Conservation (phyloP, 768 basidiomycete genomes). For the Boletus rufocinnamomeus region DNA sequence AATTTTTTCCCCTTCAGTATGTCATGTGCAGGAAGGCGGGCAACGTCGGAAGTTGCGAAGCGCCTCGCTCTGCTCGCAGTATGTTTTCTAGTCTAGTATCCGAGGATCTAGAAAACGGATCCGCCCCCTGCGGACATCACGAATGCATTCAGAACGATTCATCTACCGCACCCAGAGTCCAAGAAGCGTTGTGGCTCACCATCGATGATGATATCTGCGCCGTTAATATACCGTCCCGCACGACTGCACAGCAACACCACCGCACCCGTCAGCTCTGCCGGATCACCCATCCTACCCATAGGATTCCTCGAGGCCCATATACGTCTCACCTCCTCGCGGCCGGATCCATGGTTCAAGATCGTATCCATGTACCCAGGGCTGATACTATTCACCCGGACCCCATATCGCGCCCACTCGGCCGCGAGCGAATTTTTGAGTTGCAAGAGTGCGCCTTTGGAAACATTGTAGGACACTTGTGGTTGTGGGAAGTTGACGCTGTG, state of each 20-base stretch:
- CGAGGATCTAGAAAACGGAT: slow-evolving; percentile 20
- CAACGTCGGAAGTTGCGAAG: background rate
- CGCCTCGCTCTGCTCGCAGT: too few species aligned
- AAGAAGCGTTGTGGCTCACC: slow-evolving; percentile 32
- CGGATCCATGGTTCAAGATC: slow-evolving; percentile 39
- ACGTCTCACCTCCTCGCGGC: slow-evolving; percentile 33
- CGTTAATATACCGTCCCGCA: slow-evolving; percentile 46
- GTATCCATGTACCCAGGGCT: slow-evolving; percentile 49
- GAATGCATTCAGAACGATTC: background rate
- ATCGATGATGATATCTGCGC: slow-evolving; percentile 44
- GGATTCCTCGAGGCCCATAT: slow-evolving; percentile 44
- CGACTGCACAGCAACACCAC: slow-evolving; percentile 44
- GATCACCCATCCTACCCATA: slow-evolving; percentile 46
- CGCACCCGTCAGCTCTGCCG: slow-evolving; percentile 41
- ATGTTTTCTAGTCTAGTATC: background rate
- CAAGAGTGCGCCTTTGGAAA: slow-evolving; percentile 43
- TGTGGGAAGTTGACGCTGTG: slow-evolving; percentile 45
- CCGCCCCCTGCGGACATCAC: slow-evolving; percentile 21
- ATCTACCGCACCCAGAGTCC: background rate
- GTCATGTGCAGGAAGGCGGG: background rate
- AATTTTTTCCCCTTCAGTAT: background rate
- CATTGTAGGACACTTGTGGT: slow-evolving; percentile 44
- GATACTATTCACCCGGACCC: slow-evolving; percentile 46
- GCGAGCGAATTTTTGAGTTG: slow-evolving; percentile 43
- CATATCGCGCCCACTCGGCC: slow-evolving; percentile 45